Percentiles rank a stretch among this genome's conserved stretches.
Evolutionary conservation across 2,329 filamentous ascomycete species (phyloP).

Genomic region (Akanthomyces muscarius): DNA sequence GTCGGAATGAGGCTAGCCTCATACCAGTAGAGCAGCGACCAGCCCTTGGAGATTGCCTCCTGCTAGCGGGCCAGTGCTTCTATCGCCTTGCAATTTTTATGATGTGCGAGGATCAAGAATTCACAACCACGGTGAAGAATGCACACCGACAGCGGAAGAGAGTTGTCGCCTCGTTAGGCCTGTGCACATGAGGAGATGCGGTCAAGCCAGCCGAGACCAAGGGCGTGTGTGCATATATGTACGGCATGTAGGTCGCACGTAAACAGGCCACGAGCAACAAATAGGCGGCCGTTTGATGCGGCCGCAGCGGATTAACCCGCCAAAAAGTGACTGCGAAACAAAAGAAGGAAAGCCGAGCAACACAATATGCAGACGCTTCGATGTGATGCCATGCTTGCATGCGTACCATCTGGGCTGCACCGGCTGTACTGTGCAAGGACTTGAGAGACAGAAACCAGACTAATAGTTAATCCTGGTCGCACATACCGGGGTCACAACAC

Average conservation of each 20-base stretch:
- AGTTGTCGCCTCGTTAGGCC: conserved; percentile 2
- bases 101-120: background rate
- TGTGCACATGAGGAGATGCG: conserved; percentile 12
- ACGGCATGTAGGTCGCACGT: conserved; percentile 3
- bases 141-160: conserved; percentile 1
- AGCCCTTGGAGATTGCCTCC: conserved; percentile 2
- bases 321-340: background rate
- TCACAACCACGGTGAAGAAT: conserved; percentile 1
- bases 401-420: background rate
- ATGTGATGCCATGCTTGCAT: background rate
- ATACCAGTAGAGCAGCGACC: conserved; percentile 5
- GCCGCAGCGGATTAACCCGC: background rate
- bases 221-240: conserved; percentile 11
- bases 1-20: conserved; percentile 14
- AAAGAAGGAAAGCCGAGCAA: background rate
- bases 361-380: background rate
- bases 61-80: background rate
- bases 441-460: conserved; percentile 5
- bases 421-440: background rate
- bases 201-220: conserved; percentile 11
- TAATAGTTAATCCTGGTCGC: conserved; percentile 8
- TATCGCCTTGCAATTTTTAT: background rate
- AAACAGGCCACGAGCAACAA: background rate
- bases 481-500: conserved; percentile 3
- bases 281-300: conserved; percentile 3